Evolutionary conservation across 768 basidiomycete genomes (phyloP).

Genomic region (Suillus fuscotomentosus): DNA sequence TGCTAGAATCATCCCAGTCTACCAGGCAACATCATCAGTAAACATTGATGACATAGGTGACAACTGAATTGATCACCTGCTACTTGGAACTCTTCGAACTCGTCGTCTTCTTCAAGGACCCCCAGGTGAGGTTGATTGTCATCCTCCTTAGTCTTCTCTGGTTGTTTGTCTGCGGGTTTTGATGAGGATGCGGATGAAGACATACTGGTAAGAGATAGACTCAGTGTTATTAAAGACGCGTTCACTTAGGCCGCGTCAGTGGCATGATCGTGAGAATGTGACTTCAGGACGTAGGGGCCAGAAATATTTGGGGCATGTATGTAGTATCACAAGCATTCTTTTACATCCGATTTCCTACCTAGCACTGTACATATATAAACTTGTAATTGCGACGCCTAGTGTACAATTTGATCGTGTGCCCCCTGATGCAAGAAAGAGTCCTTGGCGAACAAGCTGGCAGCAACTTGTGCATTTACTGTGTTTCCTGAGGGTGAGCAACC

Average conservation of each 20-base stretch:
- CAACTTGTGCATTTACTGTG: constrained; percentile 10
- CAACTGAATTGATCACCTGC: constrained; percentile 56
- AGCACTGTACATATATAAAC: background rate
- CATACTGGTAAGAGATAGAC: constrained; percentile 25
- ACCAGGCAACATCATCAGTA: constrained; percentile 1
- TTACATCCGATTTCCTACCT: background rate
- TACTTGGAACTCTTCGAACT: constrained; percentile 90
- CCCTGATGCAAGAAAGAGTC: background rate
- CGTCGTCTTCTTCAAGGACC: constrained; percentile 95
- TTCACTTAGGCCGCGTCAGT: constrained; percentile 9
- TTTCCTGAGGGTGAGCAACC: constrained; percentile 41
- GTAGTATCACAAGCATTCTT: background rate
- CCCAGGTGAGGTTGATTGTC: constrained; percentile 69
- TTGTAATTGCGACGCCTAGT: background rate
- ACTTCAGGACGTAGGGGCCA: background rate
- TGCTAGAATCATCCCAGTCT: constrained; percentile 90
- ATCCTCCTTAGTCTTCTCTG: constrained; percentile 41
- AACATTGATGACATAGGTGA: background rate
- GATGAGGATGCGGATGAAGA: constrained; percentile 47
- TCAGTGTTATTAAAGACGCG: background rate
- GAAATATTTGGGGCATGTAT: too few relatives aligned
- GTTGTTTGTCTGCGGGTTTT: constrained; percentile 36
- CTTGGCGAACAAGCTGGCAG: background rate
- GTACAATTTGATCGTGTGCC: background rate
- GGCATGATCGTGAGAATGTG: constrained; percentile 20